Evolutionary conservation across 352 stramenopile genomes (phyloP).

Genomic region (Pythium guiyangense): DNA sequence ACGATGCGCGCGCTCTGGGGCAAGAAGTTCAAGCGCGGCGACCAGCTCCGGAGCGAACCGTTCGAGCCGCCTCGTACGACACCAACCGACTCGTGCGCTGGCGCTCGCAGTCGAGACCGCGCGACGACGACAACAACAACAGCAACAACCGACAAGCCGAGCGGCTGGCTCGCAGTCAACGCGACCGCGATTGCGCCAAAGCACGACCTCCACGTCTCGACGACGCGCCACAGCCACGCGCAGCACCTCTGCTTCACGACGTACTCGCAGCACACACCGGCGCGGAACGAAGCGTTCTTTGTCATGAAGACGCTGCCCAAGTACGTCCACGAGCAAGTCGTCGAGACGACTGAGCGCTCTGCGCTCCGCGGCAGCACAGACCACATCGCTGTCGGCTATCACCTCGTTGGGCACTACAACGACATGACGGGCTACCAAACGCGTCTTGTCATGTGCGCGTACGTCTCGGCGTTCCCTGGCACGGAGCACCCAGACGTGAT

Average conservation of each 20-base stretch:
- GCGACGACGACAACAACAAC: too few species aligned
- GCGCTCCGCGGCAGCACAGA: conserved; percentile 35
- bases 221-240: conserved; percentile 22
- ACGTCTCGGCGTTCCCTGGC: conserved; percentile 18
- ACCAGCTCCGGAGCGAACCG: conserved; percentile 37
- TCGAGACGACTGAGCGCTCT: conserved; percentile 9
- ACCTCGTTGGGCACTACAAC: conserved; percentile 45
- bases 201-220: conserved; percentile 21
- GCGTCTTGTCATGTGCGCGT: conserved; percentile 53
- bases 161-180: conserved; percentile 42
- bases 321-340: conserved; percentile 35
- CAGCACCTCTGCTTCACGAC: conserved; percentile 59
- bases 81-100: conserved; percentile 8
- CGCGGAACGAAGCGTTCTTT: conserved; percentile 50
- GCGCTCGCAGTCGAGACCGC: too few species aligned
- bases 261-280: conserved; percentile 39
- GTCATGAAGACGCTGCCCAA: conserved; percentile 60
- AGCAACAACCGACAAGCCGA: conserved; percentile 23
- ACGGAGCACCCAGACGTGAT: conserved; percentile 9
- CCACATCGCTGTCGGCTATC: conserved; percentile 61
- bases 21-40: conserved; percentile 45
- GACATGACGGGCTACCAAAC: conserved; percentile 48
- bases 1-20: conserved; percentile 58
- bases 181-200: conserved; percentile 43
- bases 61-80: conserved; percentile 29